Percentiles rank a stretch among this genome's conserved stretches.
Evolutionary conservation across 495 filamentous ascomycete genomes (phyloP).

Genomic region (Tuber aestivum): DNA sequence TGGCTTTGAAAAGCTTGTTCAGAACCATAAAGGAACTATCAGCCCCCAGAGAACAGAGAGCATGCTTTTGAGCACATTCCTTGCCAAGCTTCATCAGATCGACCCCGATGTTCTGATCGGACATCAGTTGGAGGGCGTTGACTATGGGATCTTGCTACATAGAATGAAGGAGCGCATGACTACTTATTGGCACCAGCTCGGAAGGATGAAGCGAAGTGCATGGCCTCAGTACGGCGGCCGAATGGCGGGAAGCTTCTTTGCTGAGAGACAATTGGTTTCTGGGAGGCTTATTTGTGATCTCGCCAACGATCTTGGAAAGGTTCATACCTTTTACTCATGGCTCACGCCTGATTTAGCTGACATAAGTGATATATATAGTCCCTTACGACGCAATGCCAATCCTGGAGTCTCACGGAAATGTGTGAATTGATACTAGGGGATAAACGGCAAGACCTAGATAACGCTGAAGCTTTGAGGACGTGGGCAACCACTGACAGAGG

Average conservation of each 20-base stretch:
- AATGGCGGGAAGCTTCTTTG: slow-evolving; percentile 79
- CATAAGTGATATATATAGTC: slow-evolving; percentile 49
- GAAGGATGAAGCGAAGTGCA: slow-evolving; percentile 69
- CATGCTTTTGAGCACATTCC: slow-evolving; percentile 75
- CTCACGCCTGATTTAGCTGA: background rate
- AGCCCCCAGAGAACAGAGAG: slow-evolving; percentile 75
- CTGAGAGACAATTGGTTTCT: slow-evolving; percentile 80
- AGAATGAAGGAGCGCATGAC: slow-evolving; percentile 85
- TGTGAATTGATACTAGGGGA: slow-evolving; percentile 77
- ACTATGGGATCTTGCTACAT: slow-evolving; percentile 83
- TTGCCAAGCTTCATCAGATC: slow-evolving; percentile 76
- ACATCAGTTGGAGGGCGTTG: slow-evolving; percentile 94
- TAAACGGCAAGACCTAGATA: slow-evolving; percentile 73
- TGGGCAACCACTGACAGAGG: slow-evolving; percentile 81
- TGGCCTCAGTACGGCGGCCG: slow-evolving; percentile 89
- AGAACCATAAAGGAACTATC: slow-evolving; percentile 61
- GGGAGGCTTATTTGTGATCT: slow-evolving; percentile 90
- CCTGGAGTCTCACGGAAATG: slow-evolving; percentile 97
- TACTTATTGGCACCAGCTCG: slow-evolving; percentile 86
- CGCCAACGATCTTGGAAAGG: slow-evolving; percentile 89
- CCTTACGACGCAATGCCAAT: slow-evolving; percentile 92
- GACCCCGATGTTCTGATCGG: slow-evolving; percentile 94
- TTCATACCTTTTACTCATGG: slow-evolving; percentile 42
- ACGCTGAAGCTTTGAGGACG: slow-evolving; percentile 75
- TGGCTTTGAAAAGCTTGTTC: slow-evolving; percentile 71